Evolutionary conservation across 140 eudicot genomes (phyloP), one percentile per base, ranked within the genome.

Genomic region (Flaveria floridana): DNA sequence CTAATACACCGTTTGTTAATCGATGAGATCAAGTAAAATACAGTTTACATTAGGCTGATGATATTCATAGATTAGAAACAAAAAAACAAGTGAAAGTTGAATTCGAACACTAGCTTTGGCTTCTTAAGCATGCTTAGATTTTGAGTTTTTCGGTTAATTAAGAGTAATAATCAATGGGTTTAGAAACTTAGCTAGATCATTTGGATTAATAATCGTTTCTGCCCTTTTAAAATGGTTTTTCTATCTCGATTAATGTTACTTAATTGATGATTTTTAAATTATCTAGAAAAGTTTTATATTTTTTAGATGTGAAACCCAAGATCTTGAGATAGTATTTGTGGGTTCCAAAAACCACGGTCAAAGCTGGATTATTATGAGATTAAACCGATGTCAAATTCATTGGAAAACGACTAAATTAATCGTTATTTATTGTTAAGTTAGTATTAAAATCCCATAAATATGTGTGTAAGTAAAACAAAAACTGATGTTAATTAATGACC

Each of bases 331-430:
- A 21, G 70, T 62, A 74, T 74, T 74, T 80, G 67, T 68, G 71
- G 84, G 72, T 80, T 80, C 80, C 80, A 61, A 75, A 74, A 80
- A 61, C 73, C 62, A 75, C 68, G 80, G 84, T 80, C 84, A 80
- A 80, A 80, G 75, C 80, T 80, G 77, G 84, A 75, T 80, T 80
- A 80, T 75, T 80, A 75, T 71, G 84, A 69, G 84, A 80, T 61
- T 75, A 69, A 70, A 70, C 84, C 84, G 71, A 80, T 62, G 84
- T 80, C 73, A 74, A 80, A 59, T 80, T 58, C 77, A 68, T 47
- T 23, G 80, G 72, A 50, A 56, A 80, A 34, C 18, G 84, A 68
- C 65, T 30, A 14, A 74, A 20, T 8, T 50, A 46, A 68, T 6
- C 7, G 76, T 74, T 74, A 11, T 74, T 74, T 59, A n/a, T 7